Evolutionary conservation across 1,139 yeast genomes (phyloP).

Genomic region (Nakaseomyces bracarensis): DNA sequence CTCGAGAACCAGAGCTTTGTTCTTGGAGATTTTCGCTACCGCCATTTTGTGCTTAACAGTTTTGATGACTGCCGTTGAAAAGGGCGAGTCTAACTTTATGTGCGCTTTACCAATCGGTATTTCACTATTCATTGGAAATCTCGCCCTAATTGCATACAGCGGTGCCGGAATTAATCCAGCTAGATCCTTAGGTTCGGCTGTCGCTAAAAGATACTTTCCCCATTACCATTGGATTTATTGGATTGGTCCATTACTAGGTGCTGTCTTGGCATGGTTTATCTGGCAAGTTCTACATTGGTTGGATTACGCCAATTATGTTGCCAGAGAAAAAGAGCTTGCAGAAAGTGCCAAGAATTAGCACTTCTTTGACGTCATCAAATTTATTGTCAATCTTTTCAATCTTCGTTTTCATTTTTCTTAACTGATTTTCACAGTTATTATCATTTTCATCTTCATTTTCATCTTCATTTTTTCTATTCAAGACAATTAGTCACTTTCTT

Average conservation of each 20-base stretch:
- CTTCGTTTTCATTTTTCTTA: too few species aligned
- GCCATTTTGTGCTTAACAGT: conserved; percentile 67
- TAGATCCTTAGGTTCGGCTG: conserved; percentile 76
- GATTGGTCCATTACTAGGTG: conserved; percentile 76
- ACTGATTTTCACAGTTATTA: too few species aligned
- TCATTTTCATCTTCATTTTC: too few species aligned
- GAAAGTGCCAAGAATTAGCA: neutral
- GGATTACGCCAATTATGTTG: conserved; percentile 45
- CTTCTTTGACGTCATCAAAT: too few species aligned
- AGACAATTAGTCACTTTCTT: too few species aligned
- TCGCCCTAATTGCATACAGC: conserved; percentile 73
- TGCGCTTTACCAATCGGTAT: conserved; percentile 84
- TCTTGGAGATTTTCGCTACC: conserved; percentile 79
- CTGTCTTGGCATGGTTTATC: conserved; percentile 55
- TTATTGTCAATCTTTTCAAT: too few species aligned
- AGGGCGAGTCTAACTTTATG: conserved; percentile 63
- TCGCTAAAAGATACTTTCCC: conserved; percentile 68
- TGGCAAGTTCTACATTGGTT: conserved; percentile 61
- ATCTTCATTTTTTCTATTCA: too few species aligned
- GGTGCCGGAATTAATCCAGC: conserved; percentile 95
- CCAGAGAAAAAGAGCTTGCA: conserved; percentile 13
- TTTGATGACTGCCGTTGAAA: conserved; percentile 77
- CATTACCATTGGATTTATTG: conserved; percentile 86
- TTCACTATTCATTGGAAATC: conserved; percentile 73
- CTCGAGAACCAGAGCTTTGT: conserved; percentile 68